A percentile compares a stretch with the other conserved stretches of the same genome.
These are phyloP conservation scores for Kazachstania africana DNA, from an alignment of 805 yeast genomes.

Conservation along the genomic window DNA sequence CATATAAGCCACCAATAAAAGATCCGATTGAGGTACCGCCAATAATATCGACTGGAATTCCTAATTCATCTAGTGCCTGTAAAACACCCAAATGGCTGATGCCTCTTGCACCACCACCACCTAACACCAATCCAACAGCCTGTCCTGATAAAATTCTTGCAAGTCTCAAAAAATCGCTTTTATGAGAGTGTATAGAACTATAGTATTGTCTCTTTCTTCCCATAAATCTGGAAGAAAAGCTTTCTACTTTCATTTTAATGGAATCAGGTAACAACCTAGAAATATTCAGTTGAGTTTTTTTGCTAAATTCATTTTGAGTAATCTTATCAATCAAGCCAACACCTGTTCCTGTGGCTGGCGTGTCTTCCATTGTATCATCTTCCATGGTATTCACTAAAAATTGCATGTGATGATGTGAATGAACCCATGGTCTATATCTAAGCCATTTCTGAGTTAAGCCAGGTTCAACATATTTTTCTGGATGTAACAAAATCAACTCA, in stretches of 20 bases:
- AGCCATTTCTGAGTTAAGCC: conserved; percentile 84
- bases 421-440: conserved; percentile 79
- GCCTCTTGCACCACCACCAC: conserved; percentile 98
- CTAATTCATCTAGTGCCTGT: conserved; percentile 81
- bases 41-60: conserved; percentile 84
- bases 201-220: conserved; percentile 18
- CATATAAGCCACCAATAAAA: conserved; percentile 90
- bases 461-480: conserved; percentile 69
- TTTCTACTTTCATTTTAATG: conserved; percentile 29
- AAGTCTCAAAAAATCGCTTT: conserved; percentile 78
- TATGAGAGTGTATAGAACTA: conserved; percentile 37
- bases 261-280: conserved; percentile 24
- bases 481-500: conserved; percentile 74
- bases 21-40: conserved; percentile 98
- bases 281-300: conserved; percentile 22
- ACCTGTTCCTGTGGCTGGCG: conserved; percentile 9
- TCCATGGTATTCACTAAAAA: conserved; percentile 27
- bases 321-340: conserved; percentile 17
- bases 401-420: conserved; percentile 85
- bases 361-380: conserved; percentile 11
- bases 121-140: conserved; percentile 87
- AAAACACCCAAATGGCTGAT: conserved; percentile 84
- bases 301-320: conserved; percentile 22
- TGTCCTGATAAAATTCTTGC: conserved; percentile 87
- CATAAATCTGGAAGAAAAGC: conserved; percentile 24